Conservation (phyloP, 768 basidiomycete genomes). For the Amanita fuliginea region DNA sequence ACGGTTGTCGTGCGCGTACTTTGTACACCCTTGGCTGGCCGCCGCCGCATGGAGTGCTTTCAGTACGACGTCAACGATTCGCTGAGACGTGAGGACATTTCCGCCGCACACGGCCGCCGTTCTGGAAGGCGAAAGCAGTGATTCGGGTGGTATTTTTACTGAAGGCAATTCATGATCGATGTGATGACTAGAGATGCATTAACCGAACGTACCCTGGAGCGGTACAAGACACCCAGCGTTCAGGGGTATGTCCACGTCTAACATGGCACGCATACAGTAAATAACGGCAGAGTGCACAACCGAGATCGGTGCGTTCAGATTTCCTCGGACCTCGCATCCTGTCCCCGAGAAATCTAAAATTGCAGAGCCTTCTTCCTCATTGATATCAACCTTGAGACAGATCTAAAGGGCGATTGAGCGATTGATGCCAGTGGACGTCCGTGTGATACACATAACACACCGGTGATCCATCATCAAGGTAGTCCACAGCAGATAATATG, state of each 20-base stretch:
- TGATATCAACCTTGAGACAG: constrained; percentile 63
- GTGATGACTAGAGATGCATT: neutral
- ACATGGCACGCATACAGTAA: constrained; percentile 83
- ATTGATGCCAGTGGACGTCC: neutral
- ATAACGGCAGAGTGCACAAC: constrained; percentile 85
- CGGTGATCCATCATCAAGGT: constrained; percentile 82
- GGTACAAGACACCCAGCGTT: constrained; percentile 93
- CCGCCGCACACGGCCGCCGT: constrained; percentile 91
- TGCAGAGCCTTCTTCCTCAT: constrained; percentile 65
- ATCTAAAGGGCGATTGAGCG: constrained; percentile 35
- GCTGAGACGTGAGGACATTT: constrained; percentile 83
- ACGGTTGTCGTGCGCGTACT: constrained; percentile 34
- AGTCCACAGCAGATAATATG: constrained; percentile 62
- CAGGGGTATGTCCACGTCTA: constrained; percentile 79
- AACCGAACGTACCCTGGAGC: constrained; percentile 45
- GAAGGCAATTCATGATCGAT: neutral
- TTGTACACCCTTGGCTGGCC: constrained; percentile 90
- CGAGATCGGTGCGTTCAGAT: constrained; percentile 76
- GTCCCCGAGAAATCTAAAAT: constrained; percentile 80
- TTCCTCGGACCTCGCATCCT: constrained; percentile 74
- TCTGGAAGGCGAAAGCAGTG: constrained; percentile 68
- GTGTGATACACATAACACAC: constrained; percentile 23
- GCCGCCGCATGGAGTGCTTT: constrained; percentile 89
- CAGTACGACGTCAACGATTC: constrained; percentile 91
- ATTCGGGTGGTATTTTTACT: constrained; percentile 77